These are phyloP conservation scores for Sclerotinia borealis DNA, from an alignment of 2,329 filamentous ascomycete species.

Conservation along the genomic window DNA sequence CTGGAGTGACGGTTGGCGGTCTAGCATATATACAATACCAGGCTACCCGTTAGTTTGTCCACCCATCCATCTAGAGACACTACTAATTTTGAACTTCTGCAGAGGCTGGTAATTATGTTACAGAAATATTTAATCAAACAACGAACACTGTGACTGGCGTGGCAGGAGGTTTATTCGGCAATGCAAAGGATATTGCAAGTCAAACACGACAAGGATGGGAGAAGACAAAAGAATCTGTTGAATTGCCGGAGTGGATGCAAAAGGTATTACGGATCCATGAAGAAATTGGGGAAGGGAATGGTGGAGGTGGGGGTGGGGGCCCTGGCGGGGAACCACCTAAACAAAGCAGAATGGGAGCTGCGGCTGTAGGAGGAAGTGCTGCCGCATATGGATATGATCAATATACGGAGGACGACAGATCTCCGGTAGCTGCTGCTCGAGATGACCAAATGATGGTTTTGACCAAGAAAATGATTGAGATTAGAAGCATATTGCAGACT, in stretches of 20 bases:
- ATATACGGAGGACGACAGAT: slow-evolving; percentile 58
- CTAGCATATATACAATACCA: slow-evolving; percentile 95
- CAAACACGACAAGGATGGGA: slow-evolving; percentile 79
- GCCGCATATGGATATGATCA: slow-evolving; percentile 75
- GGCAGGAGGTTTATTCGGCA: slow-evolving; percentile 63
- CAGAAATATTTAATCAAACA: slow-evolving; percentile 69
- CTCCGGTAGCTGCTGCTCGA: slow-evolving; percentile 60
- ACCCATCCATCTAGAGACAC: not conserved
- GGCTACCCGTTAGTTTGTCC: slow-evolving; percentile 61
- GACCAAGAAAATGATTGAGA: slow-evolving; percentile 99
- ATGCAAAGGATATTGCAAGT: slow-evolving; percentile 67
- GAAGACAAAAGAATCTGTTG: slow-evolving; percentile 72
- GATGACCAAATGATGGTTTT: slow-evolving; percentile 99
- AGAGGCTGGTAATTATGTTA: slow-evolving; percentile 71
- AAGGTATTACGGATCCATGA: slow-evolving; percentile 61
- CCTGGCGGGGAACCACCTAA: slow-evolving; percentile 45
- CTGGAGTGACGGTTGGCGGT: slow-evolving; percentile 78
- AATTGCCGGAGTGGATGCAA: slow-evolving; percentile 72
- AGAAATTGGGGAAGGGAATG: slow-evolving; percentile 45
- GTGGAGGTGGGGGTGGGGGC: slow-evolving; percentile 35
- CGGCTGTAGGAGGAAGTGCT: slow-evolving; percentile 63
- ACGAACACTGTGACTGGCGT: slow-evolving; percentile 64
- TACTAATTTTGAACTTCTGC: slow-evolving; percentile 11
- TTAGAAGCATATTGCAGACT: slow-evolving; percentile 81
- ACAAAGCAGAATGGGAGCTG: slow-evolving; percentile 54